These are phyloP conservation scores for Ophiobolus disseminans DNA, from an alignment of 2,329 filamentous ascomycete species.

Conservation along the genomic window DNA sequence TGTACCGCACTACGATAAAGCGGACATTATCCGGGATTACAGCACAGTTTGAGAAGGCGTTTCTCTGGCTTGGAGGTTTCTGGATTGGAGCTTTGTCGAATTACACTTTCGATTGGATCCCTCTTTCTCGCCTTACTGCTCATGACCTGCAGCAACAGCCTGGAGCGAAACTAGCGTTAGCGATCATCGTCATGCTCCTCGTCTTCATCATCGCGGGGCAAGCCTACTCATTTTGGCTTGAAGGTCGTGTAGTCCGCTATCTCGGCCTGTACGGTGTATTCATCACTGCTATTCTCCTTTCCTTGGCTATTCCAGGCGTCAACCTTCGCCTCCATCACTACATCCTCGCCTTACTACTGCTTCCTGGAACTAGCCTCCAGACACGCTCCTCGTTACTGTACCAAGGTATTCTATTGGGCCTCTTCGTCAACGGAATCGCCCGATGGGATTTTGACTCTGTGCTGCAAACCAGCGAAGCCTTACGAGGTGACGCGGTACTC, in stretches of 20 bases:
- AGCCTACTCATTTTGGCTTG: constrained; percentile 84
- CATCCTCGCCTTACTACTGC: constrained; percentile 42
- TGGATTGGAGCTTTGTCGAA: constrained; percentile 93
- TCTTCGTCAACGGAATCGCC: constrained; percentile 47
- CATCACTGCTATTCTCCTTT: constrained; percentile 68
- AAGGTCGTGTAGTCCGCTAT: constrained; percentile 79
- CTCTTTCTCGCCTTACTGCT: constrained; percentile 84
- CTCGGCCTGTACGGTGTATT: constrained; percentile 79
- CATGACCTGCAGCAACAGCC: constrained; percentile 90
- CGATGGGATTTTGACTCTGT: constrained; percentile 61
- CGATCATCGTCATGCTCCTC: constrained; percentile 75
- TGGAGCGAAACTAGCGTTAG: constrained; percentile 81
- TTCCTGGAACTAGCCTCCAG: constrained; percentile 46
- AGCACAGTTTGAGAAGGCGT: constrained; percentile 84
- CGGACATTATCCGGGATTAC: constrained; percentile 74
- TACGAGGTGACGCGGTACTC: constrained; percentile 63
- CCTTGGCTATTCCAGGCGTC: constrained; percentile 74
- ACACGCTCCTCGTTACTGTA: constrained; percentile 45
- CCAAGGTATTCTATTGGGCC: constrained; percentile 45
- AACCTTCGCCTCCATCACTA: constrained; percentile 85
- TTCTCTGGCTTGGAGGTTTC: constrained; percentile 86
- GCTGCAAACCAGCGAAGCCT: constrained; percentile 76
- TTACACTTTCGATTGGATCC: constrained; percentile 92
- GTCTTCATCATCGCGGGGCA: constrained; percentile 73
- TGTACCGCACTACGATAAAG: constrained; percentile 82